These are phyloP conservation scores for Lentinula lateritia DNA, from an alignment of 768 basidiomycete species.

Conservation along the genomic window DNA sequence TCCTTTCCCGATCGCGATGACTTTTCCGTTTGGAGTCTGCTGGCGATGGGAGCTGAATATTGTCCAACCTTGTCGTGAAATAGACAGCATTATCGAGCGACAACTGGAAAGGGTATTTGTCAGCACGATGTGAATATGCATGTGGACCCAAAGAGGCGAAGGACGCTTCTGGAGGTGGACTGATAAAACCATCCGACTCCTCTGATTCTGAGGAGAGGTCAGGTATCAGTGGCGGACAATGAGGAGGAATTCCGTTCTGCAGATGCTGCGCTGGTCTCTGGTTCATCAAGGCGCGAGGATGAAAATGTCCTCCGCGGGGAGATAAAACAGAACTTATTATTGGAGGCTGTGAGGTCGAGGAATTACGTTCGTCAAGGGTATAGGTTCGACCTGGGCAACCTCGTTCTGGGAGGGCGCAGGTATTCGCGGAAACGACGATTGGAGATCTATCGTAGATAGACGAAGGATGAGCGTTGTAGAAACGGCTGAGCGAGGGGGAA, in stretches of 20 bases:
- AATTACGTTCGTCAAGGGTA: constrained; percentile 32
- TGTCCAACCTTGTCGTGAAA: background rate
- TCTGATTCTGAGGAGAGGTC: constrained; percentile 10
- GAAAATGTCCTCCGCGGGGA: constrained; percentile 2
- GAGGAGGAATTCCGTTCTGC: background rate
- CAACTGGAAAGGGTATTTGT: constrained; percentile 1
- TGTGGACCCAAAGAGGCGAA: background rate
- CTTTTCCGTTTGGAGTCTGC: background rate
- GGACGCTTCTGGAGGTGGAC: constrained; percentile 5
- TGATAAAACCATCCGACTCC: constrained; percentile 10
- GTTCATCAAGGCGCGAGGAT: constrained; percentile 3
- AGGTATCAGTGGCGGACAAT: constrained; percentile 4
- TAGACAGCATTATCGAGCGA: background rate
- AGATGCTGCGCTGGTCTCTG: background rate
- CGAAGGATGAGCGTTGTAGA: constrained; percentile 48
- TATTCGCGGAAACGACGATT: constrained; percentile 66
- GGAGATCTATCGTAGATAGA: constrained; percentile 73
- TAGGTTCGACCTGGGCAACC: constrained; percentile 74
- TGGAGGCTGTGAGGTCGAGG: background rate
- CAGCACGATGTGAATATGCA: background rate
- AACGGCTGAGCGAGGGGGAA: constrained; percentile 44
- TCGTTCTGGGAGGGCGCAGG: constrained; percentile 72
- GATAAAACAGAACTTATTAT: background rate
- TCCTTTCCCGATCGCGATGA: background rate
- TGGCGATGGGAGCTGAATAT: background rate